Evolutionary conservation across 2,329 filamentous ascomycete species (phyloP).

Genomic region (Nothophaeocryptopus gaeumannii): DNA sequence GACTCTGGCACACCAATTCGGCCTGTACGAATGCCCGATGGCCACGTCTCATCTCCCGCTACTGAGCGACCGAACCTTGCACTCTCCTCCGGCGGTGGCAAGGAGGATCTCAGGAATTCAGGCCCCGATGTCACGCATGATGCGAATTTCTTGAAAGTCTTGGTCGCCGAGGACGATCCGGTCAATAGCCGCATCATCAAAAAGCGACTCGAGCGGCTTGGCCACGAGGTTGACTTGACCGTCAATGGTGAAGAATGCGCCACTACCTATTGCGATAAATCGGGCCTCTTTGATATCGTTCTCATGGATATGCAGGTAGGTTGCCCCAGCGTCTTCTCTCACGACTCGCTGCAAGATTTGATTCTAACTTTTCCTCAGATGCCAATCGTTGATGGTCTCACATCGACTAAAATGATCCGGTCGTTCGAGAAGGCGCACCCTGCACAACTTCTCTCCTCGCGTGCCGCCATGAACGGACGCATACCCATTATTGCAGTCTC

Average conservation of each 20-base stretch:
- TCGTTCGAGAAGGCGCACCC: constrained; percentile 61
- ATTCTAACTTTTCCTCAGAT: constrained; percentile 56
- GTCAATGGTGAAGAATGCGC: constrained; percentile 85
- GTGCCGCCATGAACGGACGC: constrained; percentile 60
- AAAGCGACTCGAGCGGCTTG: constrained; percentile 74
- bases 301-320: constrained; percentile 91
- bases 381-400: constrained; percentile 84
- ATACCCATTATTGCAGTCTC: constrained; percentile 85
- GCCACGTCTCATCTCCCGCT: constrained; percentile 22
- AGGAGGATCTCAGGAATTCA: constrained; percentile 6
- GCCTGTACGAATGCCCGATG: constrained; percentile 49
- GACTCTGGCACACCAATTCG: constrained; percentile 44
- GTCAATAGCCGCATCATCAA: constrained; percentile 79
- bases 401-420: constrained; percentile 79
- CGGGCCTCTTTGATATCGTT: constrained; percentile 68
- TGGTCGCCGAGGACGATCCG: constrained; percentile 85
- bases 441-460: constrained; percentile 54
- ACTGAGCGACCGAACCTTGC: constrained; percentile 6
- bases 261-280: constrained; percentile 62
- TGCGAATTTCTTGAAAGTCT: constrained; percentile 57
- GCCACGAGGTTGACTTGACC: constrained; percentile 69
- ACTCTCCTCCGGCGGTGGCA: not conserved
- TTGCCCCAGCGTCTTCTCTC: not conserved
- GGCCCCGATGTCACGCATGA: constrained; percentile 18
- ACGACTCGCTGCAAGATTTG: not conserved